Evolutionary conservation across 495 filamentous ascomycete species (phyloP), one percentile per base, ranked within the genome.

Genomic region (Talaromyces nanjingensis): DNA sequence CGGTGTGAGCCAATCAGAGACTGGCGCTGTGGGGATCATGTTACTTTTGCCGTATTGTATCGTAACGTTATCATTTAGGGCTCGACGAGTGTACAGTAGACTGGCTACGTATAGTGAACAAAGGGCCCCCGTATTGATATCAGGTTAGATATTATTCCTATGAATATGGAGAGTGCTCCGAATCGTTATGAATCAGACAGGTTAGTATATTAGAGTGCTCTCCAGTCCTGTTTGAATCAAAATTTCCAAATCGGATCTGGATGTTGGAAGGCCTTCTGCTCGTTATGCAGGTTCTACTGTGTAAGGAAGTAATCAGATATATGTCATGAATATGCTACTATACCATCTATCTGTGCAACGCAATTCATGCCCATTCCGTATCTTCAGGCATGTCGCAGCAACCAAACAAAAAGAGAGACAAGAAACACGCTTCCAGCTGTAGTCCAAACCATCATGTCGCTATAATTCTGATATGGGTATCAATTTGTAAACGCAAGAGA

Each of bases 361-460:
- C 60, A 62, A 33, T 37, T 34, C 59, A 62, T 47, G 27, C 45
- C 60, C 7, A 7, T 20, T 34, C 20, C 42, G 4, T 54, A 20
- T 59, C 31, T 25, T 12, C 14, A 56, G 53, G 31, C 31, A n/a
- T 37, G 56, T 20, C 6, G 27, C 31, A 18, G 12, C 27, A 62
- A 56, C 34, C 20, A 49, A 59, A 37, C 20, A 62, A 58, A 57
- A 69, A 37, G 12, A 59, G 56, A 59, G 56, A 59, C 29, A 37
- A 37, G 31, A 59, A 59, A 37, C 18, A 59, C 56, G 27, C 56
- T 59, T 59, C 31, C 29, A 37, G 27, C 2, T 37, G 27, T 59
- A 59, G 31, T 61, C 59, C 65, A 65, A 65, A 65, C 58, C 37
- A 52, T 61, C 65, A 57, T 39, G 18, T 33, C 49, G 62, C 55